Evolutionary conservation across 768 basidiomycete genomes (phyloP).

Genomic region (Cubamyces lactineus): DNA sequence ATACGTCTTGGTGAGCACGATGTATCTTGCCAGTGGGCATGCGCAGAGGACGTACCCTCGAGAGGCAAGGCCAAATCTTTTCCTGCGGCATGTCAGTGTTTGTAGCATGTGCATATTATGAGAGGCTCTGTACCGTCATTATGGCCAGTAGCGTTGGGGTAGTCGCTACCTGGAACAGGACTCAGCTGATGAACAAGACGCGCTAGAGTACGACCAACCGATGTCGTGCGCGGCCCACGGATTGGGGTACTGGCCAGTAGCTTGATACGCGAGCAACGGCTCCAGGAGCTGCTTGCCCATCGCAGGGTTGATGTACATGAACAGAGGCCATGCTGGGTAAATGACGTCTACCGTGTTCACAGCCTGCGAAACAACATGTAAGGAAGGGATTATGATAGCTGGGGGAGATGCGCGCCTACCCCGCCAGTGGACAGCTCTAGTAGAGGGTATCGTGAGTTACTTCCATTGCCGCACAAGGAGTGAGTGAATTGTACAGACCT

Average conservation of each 20-base stretch:
- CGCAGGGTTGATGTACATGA: conserved; percentile 37
- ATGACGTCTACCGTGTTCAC: conserved; percentile 41
- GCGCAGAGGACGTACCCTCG: conserved; percentile 25
- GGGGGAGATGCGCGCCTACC: conserved; percentile 25
- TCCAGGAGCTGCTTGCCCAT: conserved; percentile 55
- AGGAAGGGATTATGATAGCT: not conserved
- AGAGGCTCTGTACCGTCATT: conserved; percentile 38
- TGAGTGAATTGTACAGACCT: conserved; percentile 24
- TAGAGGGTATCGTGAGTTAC: not conserved
- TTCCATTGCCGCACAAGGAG: not conserved
- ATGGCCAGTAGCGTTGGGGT: conserved; percentile 47
- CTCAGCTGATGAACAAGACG: not conserved
- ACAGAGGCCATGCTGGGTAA: conserved; percentile 37
- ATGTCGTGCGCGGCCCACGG: conserved; percentile 68
- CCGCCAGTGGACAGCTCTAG: conserved; percentile 41
- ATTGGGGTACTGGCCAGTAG: conserved; percentile 66
- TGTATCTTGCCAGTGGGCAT: not conserved
- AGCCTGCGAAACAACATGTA: conserved; percentile 31
- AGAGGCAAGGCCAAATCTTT: conserved; percentile 39
- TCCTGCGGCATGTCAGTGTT: conserved; percentile 19
- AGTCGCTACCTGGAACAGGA: conserved; percentile 33
- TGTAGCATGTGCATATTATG: not conserved
- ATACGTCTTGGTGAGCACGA: conserved; percentile 25
- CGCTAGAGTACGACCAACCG: conserved; percentile 38
- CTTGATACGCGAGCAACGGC: conserved; percentile 67